Percentiles rank a stretch among this genome's conserved stretches.
These are phyloP conservation scores for Darksidea phi DNA, from an alignment of 495 filamentous ascomycete species.

Conservation along the genomic window DNA sequence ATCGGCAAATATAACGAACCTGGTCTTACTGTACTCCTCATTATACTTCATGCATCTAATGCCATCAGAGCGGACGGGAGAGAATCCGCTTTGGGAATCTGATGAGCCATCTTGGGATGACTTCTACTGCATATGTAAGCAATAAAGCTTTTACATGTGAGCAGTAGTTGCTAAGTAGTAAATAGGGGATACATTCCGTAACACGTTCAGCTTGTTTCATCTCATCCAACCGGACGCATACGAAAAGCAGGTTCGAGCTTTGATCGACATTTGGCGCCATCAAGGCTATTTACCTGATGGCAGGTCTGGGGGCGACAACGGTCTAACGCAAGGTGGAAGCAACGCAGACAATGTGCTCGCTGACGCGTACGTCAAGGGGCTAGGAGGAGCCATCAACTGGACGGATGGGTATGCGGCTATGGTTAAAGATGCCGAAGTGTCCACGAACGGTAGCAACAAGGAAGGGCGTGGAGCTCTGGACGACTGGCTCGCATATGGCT, in stretches of 20 bases:
- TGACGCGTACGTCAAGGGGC: slow-evolving; percentile 42
- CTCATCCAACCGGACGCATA: slow-evolving; percentile 37
- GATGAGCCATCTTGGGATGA: slow-evolving; percentile 39
- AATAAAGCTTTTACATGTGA: neutral
- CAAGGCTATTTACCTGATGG: slow-evolving; percentile 42
- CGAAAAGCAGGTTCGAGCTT: slow-evolving; percentile 26
- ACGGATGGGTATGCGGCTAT: slow-evolving; percentile 39
- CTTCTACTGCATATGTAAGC: slow-evolving; percentile 36
- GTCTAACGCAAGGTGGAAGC: slow-evolving; percentile 38
- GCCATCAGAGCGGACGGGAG: slow-evolving; percentile 37
- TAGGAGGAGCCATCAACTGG: slow-evolving; percentile 40
- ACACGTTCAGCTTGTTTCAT: slow-evolving; percentile 32
- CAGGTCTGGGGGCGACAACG: slow-evolving; percentile 36
- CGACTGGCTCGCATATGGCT: slow-evolving; percentile 38
- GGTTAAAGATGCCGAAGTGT: slow-evolving; percentile 38
- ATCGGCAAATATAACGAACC: slow-evolving; percentile 33
- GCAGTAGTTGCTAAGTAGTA: neutral
- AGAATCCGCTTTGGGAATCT: slow-evolving; percentile 40
- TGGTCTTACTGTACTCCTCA: slow-evolving; percentile 37
- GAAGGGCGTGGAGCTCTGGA: slow-evolving; percentile 40
- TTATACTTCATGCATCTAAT: slow-evolving; percentile 41
- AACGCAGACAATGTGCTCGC: slow-evolving; percentile 44
- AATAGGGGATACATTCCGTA: slow-evolving; percentile 41
- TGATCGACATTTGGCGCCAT: slow-evolving; percentile 41
- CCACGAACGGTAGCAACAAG: slow-evolving; percentile 27